phyloP scores from a whole-genome alignment of 768 basidiomycete genomes.

The Myochromella boudieri region DNA sequence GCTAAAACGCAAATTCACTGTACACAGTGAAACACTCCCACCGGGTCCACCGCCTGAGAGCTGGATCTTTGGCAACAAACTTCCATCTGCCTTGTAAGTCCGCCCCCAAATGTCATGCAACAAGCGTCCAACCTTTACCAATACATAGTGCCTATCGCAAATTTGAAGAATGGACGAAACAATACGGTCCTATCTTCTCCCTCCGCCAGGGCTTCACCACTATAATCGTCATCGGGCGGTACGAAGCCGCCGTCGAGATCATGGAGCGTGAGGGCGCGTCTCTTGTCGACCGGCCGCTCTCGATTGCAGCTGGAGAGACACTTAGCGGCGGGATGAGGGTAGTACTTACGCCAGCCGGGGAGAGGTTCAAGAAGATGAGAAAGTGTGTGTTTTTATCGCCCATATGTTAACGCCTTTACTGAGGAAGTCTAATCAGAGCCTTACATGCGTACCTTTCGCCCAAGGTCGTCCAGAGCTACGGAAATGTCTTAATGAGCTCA shows the following conservation, averaged over 20 bases:
- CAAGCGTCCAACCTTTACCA: not conserved
- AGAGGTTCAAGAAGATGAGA: conserved; percentile 60
- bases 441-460: conserved; percentile 60
- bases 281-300: conserved; percentile 53
- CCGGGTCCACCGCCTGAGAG: conserved; percentile 43
- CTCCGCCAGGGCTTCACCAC: conserved; percentile 48
- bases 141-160: conserved; percentile 42
- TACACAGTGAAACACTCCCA: conserved; percentile 32
- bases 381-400: conserved; percentile 31
- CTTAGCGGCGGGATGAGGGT: conserved; percentile 59
- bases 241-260: conserved; percentile 61
- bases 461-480: conserved; percentile 48
- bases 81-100: conserved; percentile 42
- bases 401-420: not conserved
- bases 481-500: conserved; percentile 44
- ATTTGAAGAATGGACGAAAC: conserved; percentile 59
- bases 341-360: conserved; percentile 55
- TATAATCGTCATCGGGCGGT: conserved; percentile 46
- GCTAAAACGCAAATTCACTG: conserved; percentile 26
- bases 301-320: conserved; percentile 59
- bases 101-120: not conserved
- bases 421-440: conserved; percentile 33
- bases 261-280: conserved; percentile 66
- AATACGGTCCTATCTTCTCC: conserved; percentile 62
- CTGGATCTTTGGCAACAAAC: conserved; percentile 36